Base-by-base conservation (phyloP, 2,329 filamentous ascomycete species). In the Aspergillus oerlinghausenensis region DNA sequence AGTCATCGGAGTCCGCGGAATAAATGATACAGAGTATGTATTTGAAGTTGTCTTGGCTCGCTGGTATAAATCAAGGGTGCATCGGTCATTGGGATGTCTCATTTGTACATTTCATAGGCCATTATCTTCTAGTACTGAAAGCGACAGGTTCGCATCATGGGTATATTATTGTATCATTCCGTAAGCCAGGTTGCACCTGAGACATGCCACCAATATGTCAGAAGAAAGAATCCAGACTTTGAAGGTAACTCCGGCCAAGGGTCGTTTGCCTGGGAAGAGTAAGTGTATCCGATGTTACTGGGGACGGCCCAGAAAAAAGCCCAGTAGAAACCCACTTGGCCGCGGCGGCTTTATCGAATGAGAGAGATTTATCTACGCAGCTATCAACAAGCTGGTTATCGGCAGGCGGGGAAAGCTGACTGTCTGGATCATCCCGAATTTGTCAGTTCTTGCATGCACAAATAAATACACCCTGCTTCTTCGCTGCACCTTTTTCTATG, bases 231-330 rank as follows among this genome's bases (percentile, higher is more conserved):
- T 38, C 14, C 32, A 38, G 40, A 40, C 32, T 19, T 40, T 28
- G 6, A 32, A 40, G 21, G 48, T 25, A 11, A 21, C 7, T 45
- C 9, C 17, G 14, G 14, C 28, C 4, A 29, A 17, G 6, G 14
- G 14, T 38, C 32, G 14, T 38, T 42, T 14, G n/a, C 55, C 67
- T 61, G 19, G 50, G 60, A 73, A 69, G 67, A 71, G 70, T 59
- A 72, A 64, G 66, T 72, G 59, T 61, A 71, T 63, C 60, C 70
- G 69, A 70, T 55, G 23, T 11, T 21, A 9, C 19, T 47, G 43
- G 56, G 56, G 60, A 63, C 59, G 60, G 54, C 23, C 10, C 19
- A 47, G 3, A 14, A 23, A 23, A 23, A 47, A 47, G 40, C 4
- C 17, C 42, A 45, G 42, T 3, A 21, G 42, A 19, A 43, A 23